phyloP scores from a whole-genome alignment of 805 yeast genomes.

The Candida patagonica region DNA sequence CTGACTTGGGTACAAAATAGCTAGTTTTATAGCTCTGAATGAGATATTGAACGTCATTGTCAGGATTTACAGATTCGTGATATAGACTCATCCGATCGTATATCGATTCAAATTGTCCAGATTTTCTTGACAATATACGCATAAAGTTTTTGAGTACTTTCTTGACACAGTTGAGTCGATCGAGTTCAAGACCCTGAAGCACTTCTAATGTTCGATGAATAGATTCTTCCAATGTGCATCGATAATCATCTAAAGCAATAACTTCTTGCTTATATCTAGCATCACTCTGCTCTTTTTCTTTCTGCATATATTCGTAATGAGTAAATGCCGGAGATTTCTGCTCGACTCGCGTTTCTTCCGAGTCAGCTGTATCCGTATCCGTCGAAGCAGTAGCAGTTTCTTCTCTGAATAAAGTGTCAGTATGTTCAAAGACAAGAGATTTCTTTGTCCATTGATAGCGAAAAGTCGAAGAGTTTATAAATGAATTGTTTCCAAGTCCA shows the following conservation, averaged over 20 bases:
- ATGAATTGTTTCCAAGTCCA: constrained; percentile 46
- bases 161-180: constrained; percentile 56
- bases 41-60: constrained; percentile 49
- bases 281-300: constrained; percentile 36
- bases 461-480: constrained; percentile 61
- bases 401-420: constrained; percentile 1
- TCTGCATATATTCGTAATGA: constrained; percentile 1
- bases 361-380: background rate
- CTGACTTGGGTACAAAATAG: constrained; percentile 58
- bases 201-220: constrained; percentile 56
- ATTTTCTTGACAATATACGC: constrained; percentile 37
- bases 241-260: constrained; percentile 45
- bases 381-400: background rate
- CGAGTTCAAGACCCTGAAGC: constrained; percentile 68
- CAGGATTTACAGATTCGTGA: constrained; percentile 52
- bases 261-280: constrained; percentile 43
- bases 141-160: constrained; percentile 57
- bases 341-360: background rate
- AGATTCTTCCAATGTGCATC: constrained; percentile 62
- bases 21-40: constrained; percentile 62
- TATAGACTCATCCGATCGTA: constrained; percentile 11
- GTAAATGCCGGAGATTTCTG: background rate
- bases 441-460: constrained; percentile 68
- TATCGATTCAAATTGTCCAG: constrained; percentile 19
- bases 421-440: constrained; percentile 30